Conservation (phyloP, 2,329 filamentous ascomycete genomes). For the Xylariales sp. region DNA sequence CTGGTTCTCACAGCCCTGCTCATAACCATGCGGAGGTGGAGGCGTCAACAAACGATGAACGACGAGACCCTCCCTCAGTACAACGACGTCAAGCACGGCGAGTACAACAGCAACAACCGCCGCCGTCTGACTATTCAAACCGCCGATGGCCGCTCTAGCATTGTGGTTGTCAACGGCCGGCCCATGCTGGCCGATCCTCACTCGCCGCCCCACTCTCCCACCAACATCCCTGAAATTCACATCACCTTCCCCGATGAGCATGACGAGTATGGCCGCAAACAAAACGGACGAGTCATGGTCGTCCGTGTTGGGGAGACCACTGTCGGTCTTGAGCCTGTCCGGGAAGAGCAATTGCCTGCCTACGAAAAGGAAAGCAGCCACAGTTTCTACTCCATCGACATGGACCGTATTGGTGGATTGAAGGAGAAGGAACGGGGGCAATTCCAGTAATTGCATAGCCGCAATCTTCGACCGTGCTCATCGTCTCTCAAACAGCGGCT, state of each 20-base stretch:
- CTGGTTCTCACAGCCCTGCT: slow-evolving; percentile 65
- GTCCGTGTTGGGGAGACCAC: slow-evolving; percentile 85
- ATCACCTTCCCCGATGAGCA: slow-evolving; percentile 98
- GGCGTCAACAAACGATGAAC: slow-evolving; percentile 39
- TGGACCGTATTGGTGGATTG: slow-evolving; percentile 88
- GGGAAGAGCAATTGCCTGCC: slow-evolving; percentile 75
- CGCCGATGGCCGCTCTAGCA: slow-evolving; percentile 56
- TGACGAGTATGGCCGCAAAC: slow-evolving; percentile 74
- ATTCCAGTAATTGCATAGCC: slow-evolving; percentile 7
- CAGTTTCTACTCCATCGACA: slow-evolving; percentile 89
- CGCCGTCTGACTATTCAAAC: slow-evolving; percentile 56
- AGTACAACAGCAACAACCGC: slow-evolving; percentile 37
- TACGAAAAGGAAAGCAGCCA: slow-evolving; percentile 78
- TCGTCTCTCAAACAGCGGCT: no score
- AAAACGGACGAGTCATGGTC: slow-evolving; percentile 83
- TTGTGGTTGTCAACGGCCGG: slow-evolving; percentile 65
- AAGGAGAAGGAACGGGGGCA: slow-evolving; percentile 71
- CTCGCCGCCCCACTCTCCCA: slow-evolving; percentile 73
- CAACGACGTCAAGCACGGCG: slow-evolving; percentile 52
- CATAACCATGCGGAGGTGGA: slow-evolving; percentile 65
- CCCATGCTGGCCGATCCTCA: slow-evolving; percentile 71
- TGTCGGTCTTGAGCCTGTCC: slow-evolving; percentile 83
- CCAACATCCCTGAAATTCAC: slow-evolving; percentile 87
- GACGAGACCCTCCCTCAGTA: slow-evolving; percentile 64
- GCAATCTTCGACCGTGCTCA: no score